Conservation (phyloP, 768 basidiomycete genomes). For the Brasilioporus rufonigricans region DNA sequence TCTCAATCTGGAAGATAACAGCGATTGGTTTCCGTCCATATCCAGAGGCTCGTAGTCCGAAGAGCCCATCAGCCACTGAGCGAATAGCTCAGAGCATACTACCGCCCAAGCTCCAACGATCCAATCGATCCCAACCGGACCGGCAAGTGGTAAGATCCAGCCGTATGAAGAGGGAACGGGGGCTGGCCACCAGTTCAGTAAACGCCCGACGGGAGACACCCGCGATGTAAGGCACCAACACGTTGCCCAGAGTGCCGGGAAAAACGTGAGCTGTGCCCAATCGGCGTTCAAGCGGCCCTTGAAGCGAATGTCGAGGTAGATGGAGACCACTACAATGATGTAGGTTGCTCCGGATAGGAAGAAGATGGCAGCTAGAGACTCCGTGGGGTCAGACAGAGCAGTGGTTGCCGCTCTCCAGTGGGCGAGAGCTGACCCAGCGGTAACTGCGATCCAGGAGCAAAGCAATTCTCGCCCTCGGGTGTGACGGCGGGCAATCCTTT, state of each 20-base stretch:
- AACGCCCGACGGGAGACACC: constrained; percentile 65
- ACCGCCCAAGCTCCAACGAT: constrained; percentile 74
- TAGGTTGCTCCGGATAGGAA: constrained; percentile 45
- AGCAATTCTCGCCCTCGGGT: constrained; percentile 28
- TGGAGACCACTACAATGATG: constrained; percentile 36
- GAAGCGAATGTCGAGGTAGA: constrained; percentile 40
- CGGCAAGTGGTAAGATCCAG: constrained; percentile 61
- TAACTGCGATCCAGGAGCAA: constrained; percentile 38
- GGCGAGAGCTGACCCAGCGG: constrained; percentile 41
- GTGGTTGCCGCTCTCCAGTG: constrained; percentile 43
- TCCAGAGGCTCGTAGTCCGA: constrained; percentile 17
- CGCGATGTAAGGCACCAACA: constrained; percentile 54
- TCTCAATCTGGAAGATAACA: constrained; percentile 23
- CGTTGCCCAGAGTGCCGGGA: constrained; percentile 70
- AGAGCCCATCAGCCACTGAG: constrained; percentile 55
- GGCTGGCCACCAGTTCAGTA: constrained; percentile 61
- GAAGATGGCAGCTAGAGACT: constrained; percentile 48
- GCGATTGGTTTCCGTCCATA: not conserved
- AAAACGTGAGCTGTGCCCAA: constrained; percentile 51
- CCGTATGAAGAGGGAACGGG: constrained; percentile 55
- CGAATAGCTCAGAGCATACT: constrained; percentile 52
- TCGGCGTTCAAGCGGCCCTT: constrained; percentile 26
- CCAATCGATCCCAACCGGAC: constrained; percentile 69
- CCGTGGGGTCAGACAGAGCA: constrained; percentile 52
- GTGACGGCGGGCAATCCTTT: constrained; percentile 29